phyloP scores from a whole-genome alignment of 176 grass and related monocot genomes.

The Puccinellia tenuiflora region DNA sequence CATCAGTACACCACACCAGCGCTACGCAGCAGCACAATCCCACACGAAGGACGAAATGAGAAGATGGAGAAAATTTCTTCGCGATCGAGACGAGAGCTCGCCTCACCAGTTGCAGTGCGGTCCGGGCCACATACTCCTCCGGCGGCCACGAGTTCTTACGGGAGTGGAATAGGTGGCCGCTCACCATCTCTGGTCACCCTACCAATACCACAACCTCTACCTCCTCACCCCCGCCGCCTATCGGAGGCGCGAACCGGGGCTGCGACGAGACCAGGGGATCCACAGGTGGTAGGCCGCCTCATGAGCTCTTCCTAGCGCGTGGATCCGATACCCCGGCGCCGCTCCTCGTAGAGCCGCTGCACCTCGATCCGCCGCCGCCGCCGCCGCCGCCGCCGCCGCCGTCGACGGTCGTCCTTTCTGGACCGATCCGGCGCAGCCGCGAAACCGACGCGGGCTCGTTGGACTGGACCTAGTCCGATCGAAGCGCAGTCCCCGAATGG shows the following conservation, averaged over 20 bases:
- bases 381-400: background rate
- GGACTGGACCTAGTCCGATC: conserved; percentile 16
- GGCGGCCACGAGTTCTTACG: conserved; percentile 93
- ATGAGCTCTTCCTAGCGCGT: background rate
- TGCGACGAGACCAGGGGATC: conserved; percentile 19
- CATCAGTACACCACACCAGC: background rate
- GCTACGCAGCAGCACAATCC: background rate
- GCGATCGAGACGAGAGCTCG: background rate
- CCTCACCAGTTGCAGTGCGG: conserved; percentile 77
- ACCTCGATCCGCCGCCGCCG: background rate
- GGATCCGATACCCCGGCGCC: background rate
- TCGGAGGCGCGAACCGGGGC: background rate
- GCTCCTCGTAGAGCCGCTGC: background rate
- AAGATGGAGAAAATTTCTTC: background rate
- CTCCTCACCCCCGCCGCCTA: background rate
- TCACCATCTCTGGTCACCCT: conserved; percentile 56
- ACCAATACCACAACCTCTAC: background rate
- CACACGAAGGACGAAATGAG: background rate
- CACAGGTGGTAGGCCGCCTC: background rate
- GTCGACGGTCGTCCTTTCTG: background rate
- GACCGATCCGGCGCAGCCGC: conserved; percentile 9
- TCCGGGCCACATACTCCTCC: conserved; percentile 72
- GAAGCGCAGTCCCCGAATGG: background rate
- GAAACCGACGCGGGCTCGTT: background rate
- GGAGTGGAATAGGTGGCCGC: conserved; percentile 69